Percentiles rank a stretch among this genome's conserved stretches.
Conservation (phyloP, 2,329 filamentous ascomycete genomes). For the Cladobotryum mycophilum region DNA sequence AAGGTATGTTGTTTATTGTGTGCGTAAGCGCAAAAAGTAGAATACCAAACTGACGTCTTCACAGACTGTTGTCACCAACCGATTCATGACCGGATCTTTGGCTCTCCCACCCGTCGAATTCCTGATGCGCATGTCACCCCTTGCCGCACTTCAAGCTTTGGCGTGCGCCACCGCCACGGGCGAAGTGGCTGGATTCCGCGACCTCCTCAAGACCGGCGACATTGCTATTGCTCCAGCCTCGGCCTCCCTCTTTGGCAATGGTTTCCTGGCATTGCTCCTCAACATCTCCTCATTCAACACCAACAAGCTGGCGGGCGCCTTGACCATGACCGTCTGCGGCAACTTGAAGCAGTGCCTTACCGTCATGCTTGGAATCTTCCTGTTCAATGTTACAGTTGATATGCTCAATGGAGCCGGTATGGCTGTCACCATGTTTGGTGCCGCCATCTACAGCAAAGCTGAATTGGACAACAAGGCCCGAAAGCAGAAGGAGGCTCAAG, state of each 20-base stretch:
- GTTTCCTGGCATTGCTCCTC: slow-evolving; percentile 47
- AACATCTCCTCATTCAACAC: slow-evolving; percentile 53
- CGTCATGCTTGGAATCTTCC: slow-evolving; percentile 46
- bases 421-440: slow-evolving; percentile 47
- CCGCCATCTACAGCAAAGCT: slow-evolving; percentile 52
- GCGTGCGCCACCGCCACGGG: slow-evolving; percentile 46
- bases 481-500: slow-evolving; percentile 24
- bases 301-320: slow-evolving; percentile 50
- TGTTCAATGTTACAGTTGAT: slow-evolving; percentile 46
- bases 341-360: slow-evolving; percentile 55
- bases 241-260: slow-evolving; percentile 44
- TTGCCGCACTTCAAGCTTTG: slow-evolving; percentile 51
- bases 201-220: slow-evolving; percentile 29
- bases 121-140: slow-evolving; percentile 56
- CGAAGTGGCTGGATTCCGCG: slow-evolving; percentile 40
- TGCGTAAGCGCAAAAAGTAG: background rate
- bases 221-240: slow-evolving; percentile 31
- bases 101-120: slow-evolving; percentile 53
- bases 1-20: slow-evolving; percentile 35
- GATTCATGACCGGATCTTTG: slow-evolving; percentile 56
- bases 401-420: slow-evolving; percentile 51
- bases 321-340: slow-evolving; percentile 55
- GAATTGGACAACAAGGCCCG: slow-evolving; percentile 48
- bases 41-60: slow-evolving; percentile 15
- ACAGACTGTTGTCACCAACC: slow-evolving; percentile 56